Conservation (phyloP, 2,329 filamentous ascomycete species). For the Ophiocordyceps camponoti-floridani region DNA sequence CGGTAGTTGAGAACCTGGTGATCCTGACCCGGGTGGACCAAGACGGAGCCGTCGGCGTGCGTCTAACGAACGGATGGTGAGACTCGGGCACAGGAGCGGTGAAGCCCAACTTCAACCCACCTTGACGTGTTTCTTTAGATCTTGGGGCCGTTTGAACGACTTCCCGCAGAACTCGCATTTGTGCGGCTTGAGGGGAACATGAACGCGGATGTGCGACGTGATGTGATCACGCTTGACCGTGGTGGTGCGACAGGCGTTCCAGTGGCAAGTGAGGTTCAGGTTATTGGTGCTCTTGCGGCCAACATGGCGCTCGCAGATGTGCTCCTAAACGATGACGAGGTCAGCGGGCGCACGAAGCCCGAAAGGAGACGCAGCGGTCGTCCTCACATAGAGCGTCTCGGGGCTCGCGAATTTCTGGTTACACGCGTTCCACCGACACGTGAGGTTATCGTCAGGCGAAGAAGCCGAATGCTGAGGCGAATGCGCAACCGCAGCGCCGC, state of each 20-base stretch:
- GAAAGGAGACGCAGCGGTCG: neutral
- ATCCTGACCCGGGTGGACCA: slow-evolving; percentile 34
- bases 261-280: slow-evolving; percentile 89
- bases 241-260: slow-evolving; percentile 89
- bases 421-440: slow-evolving; percentile 42
- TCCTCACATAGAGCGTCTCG: slow-evolving; percentile 41
- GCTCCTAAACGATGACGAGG: slow-evolving; percentile 42
- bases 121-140: slow-evolving; percentile 98
- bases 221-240: slow-evolving; percentile 99
- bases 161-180: slow-evolving; percentile 98
- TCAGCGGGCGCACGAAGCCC: neutral
- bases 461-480: slow-evolving; percentile 6
- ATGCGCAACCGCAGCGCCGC: slow-evolving; percentile 17
- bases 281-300: slow-evolving; percentile 99
- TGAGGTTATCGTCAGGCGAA: slow-evolving; percentile 32
- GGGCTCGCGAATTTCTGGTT: slow-evolving; percentile 38
- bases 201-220: slow-evolving; percentile 94
- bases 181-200: slow-evolving; percentile 97
- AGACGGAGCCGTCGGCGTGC: slow-evolving; percentile 84
- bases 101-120: slow-evolving; percentile 14
- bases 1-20: slow-evolving; percentile 36
- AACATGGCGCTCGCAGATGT: slow-evolving; percentile 96
- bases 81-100: neutral
- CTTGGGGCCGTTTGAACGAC: slow-evolving; percentile 96
- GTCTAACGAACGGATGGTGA: slow-evolving; percentile 29